Evolutionary conservation across 495 filamentous ascomycete genomes (phyloP).

Genomic region (Daldinia loculata): DNA sequence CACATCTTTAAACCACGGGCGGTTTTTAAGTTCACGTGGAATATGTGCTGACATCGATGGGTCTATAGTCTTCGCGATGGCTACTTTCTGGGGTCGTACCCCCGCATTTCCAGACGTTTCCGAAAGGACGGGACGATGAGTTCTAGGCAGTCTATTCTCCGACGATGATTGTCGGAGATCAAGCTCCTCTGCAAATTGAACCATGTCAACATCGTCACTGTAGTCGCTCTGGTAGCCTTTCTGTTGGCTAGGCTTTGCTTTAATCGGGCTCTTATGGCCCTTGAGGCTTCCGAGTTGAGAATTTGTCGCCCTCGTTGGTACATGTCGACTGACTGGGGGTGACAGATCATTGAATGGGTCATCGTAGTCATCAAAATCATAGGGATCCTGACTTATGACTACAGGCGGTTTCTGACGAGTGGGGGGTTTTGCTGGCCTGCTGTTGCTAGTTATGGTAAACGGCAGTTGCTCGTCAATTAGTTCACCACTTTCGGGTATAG

Average conservation of each 20-base stretch:
- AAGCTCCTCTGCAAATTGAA: conserved; percentile 66
- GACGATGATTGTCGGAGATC: conserved; percentile 56
- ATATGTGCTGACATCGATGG: conserved; percentile 42
- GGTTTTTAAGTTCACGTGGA: conserved; percentile 52
- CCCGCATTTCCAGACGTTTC: conserved; percentile 51
- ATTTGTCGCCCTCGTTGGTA: conserved; percentile 41
- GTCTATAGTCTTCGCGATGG: conserved; percentile 41
- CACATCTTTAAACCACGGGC: conserved; percentile 88
- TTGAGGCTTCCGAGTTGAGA: conserved; percentile 29
- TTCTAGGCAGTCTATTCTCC: conserved; percentile 29
- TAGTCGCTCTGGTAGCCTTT: conserved; percentile 71
- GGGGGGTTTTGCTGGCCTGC: conserved; percentile 12
- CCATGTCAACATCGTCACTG: conserved; percentile 74
- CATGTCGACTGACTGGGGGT: conserved; percentile 23
- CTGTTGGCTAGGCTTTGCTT: conserved; percentile 18
- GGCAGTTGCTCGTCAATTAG: conserved; percentile 27
- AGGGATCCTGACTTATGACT: conserved; percentile 15
- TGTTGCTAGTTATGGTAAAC: conserved; percentile 23
- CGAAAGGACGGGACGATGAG: conserved; percentile 45
- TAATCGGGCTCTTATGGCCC: conserved; percentile 32
- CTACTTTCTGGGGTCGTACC: conserved; percentile 42
- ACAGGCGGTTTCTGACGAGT: conserved; percentile 19
- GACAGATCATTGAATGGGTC: conserved; percentile 48
- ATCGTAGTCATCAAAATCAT: conserved; percentile 47
- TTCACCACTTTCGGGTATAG: conserved; percentile 21